Conservation (phyloP, 2,329 filamentous ascomycete species). For the Aspergillus tanneri region DNA sequence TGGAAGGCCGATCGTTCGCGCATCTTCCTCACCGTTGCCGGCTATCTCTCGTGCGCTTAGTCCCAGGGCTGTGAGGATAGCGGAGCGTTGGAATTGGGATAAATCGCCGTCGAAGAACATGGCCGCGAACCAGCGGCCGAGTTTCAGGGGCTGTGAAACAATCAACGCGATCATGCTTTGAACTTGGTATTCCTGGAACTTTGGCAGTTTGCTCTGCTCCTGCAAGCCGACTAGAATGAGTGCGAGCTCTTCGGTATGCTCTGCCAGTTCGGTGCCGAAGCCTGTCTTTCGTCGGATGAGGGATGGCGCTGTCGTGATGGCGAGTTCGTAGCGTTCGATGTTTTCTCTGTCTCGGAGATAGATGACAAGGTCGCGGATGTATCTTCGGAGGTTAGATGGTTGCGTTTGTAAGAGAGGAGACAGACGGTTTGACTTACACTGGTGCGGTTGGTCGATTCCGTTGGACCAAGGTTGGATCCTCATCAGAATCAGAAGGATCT, state of each 20-base stretch:
- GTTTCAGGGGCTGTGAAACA: constrained; percentile 69
- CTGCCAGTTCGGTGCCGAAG: constrained; percentile 83
- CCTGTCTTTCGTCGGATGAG: constrained; percentile 85
- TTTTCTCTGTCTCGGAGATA: constrained; percentile 79
- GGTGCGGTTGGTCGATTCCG: constrained; percentile 80
- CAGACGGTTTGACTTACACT: constrained; percentile 56
- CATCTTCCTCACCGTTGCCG: constrained; percentile 64
- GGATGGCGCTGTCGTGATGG: constrained; percentile 69
- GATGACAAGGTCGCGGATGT: constrained; percentile 78
- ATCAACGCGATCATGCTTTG: constrained; percentile 81
- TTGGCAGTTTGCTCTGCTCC: constrained; percentile 77
- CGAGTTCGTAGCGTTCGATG: constrained; percentile 80
- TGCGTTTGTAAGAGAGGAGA: not conserved
- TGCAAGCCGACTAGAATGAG: constrained; percentile 74
- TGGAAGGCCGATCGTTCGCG: constrained; percentile 36
- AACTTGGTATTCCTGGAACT: constrained; percentile 72
- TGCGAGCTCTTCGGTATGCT: constrained; percentile 79
- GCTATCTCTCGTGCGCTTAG: constrained; percentile 81
- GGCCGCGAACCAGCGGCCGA: constrained; percentile 80
- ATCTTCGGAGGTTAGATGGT: constrained; percentile 44
- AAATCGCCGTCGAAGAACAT: constrained; percentile 92
- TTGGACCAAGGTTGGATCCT: constrained; percentile 83
- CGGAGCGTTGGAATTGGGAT: constrained; percentile 78
- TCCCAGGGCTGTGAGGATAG: constrained; percentile 78
- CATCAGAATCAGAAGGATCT: constrained; percentile 86